Conservation (phyloP, 345 rosid genomes). For the Crucihimalaya himalaica region DNA sequence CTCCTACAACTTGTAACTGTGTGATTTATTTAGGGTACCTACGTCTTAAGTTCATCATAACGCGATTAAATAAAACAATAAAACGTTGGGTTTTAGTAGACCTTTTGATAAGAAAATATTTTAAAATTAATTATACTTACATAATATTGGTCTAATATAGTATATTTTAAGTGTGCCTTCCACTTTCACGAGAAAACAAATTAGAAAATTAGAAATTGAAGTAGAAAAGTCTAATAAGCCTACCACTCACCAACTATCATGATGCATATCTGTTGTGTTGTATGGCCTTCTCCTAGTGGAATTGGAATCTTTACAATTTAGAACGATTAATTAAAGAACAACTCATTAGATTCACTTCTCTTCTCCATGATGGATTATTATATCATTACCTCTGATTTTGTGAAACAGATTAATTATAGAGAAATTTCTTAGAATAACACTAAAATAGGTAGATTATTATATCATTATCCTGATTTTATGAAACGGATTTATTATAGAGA, state of each 20-base stretch:
- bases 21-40: neutral
- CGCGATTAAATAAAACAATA: neutral
- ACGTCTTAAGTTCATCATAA: neutral
- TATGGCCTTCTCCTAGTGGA: conserved; percentile 19
- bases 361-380: conserved; percentile 2
- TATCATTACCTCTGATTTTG: neutral
- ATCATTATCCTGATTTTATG: too few relatives aligned
- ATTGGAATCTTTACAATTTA: conserved; percentile 22
- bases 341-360: conserved; percentile 31
- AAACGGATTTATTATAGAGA: too few relatives aligned
- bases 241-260: conserved; percentile 9
- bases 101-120: neutral
- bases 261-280: conserved; percentile 6
- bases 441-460: too few relatives aligned
- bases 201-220: conserved; percentile 1
- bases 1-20: neutral
- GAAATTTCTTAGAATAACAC: too few relatives aligned
- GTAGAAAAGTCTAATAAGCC: neutral
- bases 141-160: neutral
- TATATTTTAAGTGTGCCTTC: conserved; percentile 11
- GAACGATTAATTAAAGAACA: conserved; percentile 1
- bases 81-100: neutral
- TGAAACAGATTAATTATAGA: neutral
- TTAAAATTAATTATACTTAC: neutral
- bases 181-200: conserved; percentile 2